Evolutionary conservation across 345 rosid species (phyloP), one percentile per base, ranked within the genome.

Genomic region (Cardiospermum halicacabum): DNA sequence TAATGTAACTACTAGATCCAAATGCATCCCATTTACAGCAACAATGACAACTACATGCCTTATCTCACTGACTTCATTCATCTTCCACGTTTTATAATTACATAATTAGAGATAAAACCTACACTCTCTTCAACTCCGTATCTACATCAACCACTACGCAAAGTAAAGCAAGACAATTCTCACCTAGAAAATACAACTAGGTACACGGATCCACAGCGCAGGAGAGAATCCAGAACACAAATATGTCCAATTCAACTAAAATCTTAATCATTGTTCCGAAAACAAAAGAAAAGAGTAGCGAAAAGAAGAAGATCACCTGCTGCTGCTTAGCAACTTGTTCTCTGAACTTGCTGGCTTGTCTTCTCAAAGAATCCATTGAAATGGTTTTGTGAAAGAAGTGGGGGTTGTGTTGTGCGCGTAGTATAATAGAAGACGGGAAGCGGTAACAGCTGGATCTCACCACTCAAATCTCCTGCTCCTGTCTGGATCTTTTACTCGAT

Each of bases 261-360:
- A 25, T 16, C 47, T 15, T 37, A 7, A 12, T 4, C 16, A 4
- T 34, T 25, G 36, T 58, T 18, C 51, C 36, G 22, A 42, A 45
- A 66, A 12, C 30, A n/a, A n/a, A n/a, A 26, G 58, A 47, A 22
- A 49, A 28, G 22, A n/a, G n/a, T n/a, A n/a, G n/a, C n/a, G 15
- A 40, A 58, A 67, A 18, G 2, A 72, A 43, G 34, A 40, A 22
- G 62, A 54, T 66, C 62, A 84, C 89, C 75, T 81, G 84, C 53
- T 92, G 98, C 51, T 92, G 98, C 79, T 92, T 92, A 19, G 98
- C 96, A 39, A 92, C 96, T 83, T 92, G 98, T 47, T 92, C 98
- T 61, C 90, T 79, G 74, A 92, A 75, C 85, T 87, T 89, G 83
- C 87, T 80, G 68, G 98, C 98, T 80, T 92, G 98, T 67, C 84